Evolutionary conservation across 805 yeast genomes (phyloP), one percentile per base, ranked within the genome.

Genomic region (Tetrapisispora arboricola): DNA sequence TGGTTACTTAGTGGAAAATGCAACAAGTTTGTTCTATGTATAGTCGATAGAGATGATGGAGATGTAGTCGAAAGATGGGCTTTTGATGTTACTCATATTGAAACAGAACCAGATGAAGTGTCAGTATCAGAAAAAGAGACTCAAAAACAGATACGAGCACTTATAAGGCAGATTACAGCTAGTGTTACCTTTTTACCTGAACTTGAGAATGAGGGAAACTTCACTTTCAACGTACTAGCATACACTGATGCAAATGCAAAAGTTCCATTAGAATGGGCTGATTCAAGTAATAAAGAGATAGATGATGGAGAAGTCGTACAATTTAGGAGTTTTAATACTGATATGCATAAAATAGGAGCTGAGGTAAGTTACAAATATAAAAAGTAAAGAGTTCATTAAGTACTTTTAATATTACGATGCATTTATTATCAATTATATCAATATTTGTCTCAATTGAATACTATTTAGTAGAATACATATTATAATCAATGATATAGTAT

Each of bases 1-100:
- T 86, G 95, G 96, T 70, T 87, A 1, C 69, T 74, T 38, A 75
- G 78, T 1, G 84, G 81, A 10, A 73, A 75, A 43, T 75, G 90
- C 26, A 71, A 78, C 19, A 75, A 76, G 48, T 61, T 88, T 30
- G 79, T 84, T 2, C 67, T 90, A 27, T 88, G 78, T 9, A 77
- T 87, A n/a, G 65, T 86, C 1, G 72, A 80, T 22, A 80, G 79
- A 49, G 77, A 75, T 31, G 68, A 78, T 0, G 77, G 76, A 0
- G 86, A 81, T 26, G 73, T 71, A 2, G 78, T 80, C 2, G 97
- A 88, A 58, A 65, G 85, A 40, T 88, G 97, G 97, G 84, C 84
- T 53, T 88, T 88, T 54, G 74, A 76, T 47, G 65, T 86, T 6
- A 73, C 76, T 2, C 54, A 65, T 10, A 58, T 49, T 10, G 37